Conservation (phyloP, 2,329 filamentous ascomycete genomes). For the Cordyceps tenuipes region DNA sequence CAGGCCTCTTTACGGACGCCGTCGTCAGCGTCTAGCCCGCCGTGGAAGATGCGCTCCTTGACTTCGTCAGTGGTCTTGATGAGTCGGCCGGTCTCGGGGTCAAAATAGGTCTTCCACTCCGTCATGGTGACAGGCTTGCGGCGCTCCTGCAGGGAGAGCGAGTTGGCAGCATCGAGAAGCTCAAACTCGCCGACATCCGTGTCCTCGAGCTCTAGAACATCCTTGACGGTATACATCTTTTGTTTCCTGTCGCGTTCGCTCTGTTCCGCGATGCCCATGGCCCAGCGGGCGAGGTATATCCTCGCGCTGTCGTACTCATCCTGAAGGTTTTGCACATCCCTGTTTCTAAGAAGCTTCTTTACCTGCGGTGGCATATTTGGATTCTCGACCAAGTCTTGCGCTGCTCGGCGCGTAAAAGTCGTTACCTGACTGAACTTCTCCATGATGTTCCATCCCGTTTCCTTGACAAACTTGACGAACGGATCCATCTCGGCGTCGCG, state of each 20-base stretch:
- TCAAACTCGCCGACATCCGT: slow-evolving; percentile 96
- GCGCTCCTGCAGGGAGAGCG: slow-evolving; percentile 65
- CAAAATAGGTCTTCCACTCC: slow-evolving; percentile 91
- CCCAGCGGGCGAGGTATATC: slow-evolving; percentile 91
- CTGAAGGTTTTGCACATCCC: slow-evolving; percentile 88
- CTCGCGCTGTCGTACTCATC: slow-evolving; percentile 96
- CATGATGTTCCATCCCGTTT: slow-evolving; percentile 91
- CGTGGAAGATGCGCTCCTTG: slow-evolving; percentile 95
- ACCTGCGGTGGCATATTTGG: slow-evolving; percentile 86
- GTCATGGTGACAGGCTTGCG: slow-evolving; percentile 68
- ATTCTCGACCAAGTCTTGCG: slow-evolving; percentile 86
- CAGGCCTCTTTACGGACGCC: slow-evolving; percentile 94
- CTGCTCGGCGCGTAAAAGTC: slow-evolving; percentile 85
- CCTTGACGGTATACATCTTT: slow-evolving; percentile 85
- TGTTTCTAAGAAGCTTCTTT: slow-evolving; percentile 73
- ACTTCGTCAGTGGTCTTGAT: slow-evolving; percentile 82
- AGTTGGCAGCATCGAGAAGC: slow-evolving; percentile 72
- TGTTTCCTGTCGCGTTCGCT: slow-evolving; percentile 80
- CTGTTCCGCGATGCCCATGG: slow-evolving; percentile 97
- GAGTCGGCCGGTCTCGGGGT: slow-evolving; percentile 62
- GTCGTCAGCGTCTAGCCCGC: slow-evolving; percentile 79
- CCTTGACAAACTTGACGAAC: slow-evolving; percentile 85
- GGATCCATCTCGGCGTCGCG: slow-evolving; percentile 79
- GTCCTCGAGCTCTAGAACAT: slow-evolving; percentile 88
- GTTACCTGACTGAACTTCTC: slow-evolving; percentile 97